Percentiles rank a stretch among this genome's conserved stretches.
Conservation (phyloP, 345 rosid species). For the Eucalyptus viminalis region DNA sequence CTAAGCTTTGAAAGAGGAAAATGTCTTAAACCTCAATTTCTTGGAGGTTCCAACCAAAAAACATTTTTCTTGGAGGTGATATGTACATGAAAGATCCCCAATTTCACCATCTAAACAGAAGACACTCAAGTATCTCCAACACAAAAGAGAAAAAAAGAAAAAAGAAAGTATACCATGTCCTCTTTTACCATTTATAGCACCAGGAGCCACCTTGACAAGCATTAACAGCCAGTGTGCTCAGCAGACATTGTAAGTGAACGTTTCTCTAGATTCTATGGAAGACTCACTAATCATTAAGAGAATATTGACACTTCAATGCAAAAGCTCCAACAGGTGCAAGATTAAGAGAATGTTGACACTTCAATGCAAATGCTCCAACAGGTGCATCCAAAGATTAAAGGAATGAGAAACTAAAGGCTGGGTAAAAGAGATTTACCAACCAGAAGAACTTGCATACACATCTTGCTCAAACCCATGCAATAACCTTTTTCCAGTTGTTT, state of each 20-base stretch:
- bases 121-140: background rate
- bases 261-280: background rate
- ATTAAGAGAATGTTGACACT: background rate
- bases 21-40: background rate
- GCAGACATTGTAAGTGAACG: background rate
- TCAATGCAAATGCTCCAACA: background rate
- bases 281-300: background rate
- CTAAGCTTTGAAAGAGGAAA: background rate
- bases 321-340: background rate
- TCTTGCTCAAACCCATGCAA: constrained; percentile 56
- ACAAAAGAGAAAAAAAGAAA: background rate
- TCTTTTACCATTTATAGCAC: background rate
- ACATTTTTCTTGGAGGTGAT: background rate
- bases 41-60: background rate
- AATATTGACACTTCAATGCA: background rate
- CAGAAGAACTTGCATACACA: constrained; percentile 24
- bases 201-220: background rate
- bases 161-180: background rate
- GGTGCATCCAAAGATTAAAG: background rate
- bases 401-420: background rate
- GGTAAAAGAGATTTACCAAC: constrained; percentile 23
- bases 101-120: background rate
- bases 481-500: constrained; percentile 6
- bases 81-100: background rate
- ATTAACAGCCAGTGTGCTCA: background rate